Evolutionary conservation across 768 basidiomycete genomes (phyloP), one percentile per base, ranked within the genome.

Genomic region (Amanita fuliginea): DNA sequence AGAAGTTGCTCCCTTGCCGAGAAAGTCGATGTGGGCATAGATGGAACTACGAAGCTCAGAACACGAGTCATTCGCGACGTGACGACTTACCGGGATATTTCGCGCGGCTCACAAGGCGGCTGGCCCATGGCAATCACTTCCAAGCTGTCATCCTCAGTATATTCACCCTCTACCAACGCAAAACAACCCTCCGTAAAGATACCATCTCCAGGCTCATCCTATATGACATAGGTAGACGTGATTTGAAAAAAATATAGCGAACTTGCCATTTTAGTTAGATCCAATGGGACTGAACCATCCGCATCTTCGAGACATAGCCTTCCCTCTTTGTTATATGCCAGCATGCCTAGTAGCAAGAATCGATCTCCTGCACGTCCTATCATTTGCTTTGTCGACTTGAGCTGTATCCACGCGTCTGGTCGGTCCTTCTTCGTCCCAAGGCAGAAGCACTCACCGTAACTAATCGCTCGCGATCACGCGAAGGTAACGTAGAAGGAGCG

Each of bases 181-280:
- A 97, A 87, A 51, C 85, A 92, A 0, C 96, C 96, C 64, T 98
- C 96, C 0, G 93, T 96, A 60, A 96, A 98, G 5, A 99, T 63
- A 1, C 96, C 96, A 59, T 95, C 92, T 35, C 93, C 91, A 14
- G 95, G 94, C 53, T 87, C 86, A 63, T 94, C 80, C 78, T 83
- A 55, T 40, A 26, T 19, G 7, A 35, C 16, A 35, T 47, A 37
- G 42, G 14, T 26, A 46, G 42, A 26, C 7, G 32, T 18, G 21
- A 18, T 24, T 30, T 16, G 32, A n/a, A n/a, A n/a, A n/a, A 11
- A 21, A 36, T 13, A 10, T 14, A 22, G 41, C 14, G 18, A 11
- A 62, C 81, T 59, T 55, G 94, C 95, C 46, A 94, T 73, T 59
- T 85, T 83, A 4, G 86, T 83, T 53, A 96, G 83, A 61, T 98